A percentile compares a stretch with the other conserved stretches of the same genome.
phyloP scores from a whole-genome alignment of 73 alveolate species.

The Tetrahymena borealis region DNA sequence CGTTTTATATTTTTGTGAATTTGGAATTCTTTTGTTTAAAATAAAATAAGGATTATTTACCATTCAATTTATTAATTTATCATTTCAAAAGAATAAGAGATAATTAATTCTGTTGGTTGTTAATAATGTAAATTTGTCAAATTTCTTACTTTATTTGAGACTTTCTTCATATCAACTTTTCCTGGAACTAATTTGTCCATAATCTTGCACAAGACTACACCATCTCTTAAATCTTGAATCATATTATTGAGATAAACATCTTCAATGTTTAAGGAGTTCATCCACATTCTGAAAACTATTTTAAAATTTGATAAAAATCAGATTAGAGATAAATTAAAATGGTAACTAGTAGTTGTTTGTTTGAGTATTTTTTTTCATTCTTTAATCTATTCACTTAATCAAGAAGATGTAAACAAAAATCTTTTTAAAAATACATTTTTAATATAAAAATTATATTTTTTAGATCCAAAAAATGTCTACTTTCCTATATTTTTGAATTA shows the following conservation, averaged over 20 bases:
- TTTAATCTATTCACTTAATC: too few species aligned
- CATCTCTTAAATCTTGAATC: slow-evolving; percentile 87
- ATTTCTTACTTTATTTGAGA: slow-evolving; percentile 59
- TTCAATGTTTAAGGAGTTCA: slow-evolving; percentile 79
- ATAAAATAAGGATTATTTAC: background rate
- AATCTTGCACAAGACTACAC: slow-evolving; percentile 71
- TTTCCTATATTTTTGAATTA: too few species aligned
- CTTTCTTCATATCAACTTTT: slow-evolving; percentile 79
- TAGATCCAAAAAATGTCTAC: too few species aligned
- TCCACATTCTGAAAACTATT: slow-evolving; percentile 87
- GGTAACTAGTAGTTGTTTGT: too few species aligned
- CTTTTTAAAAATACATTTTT: too few species aligned
- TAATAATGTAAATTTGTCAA: too few species aligned
- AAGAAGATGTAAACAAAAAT: too few species aligned
- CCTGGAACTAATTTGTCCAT: slow-evolving; percentile 84
- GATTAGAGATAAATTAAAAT: background rate
- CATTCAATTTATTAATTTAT: slow-evolving; percentile 32
- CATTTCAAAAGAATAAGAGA: slow-evolving; percentile 40
- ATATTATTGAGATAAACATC: slow-evolving; percentile 73
- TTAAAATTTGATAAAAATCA: background rate
- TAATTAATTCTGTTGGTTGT: too few species aligned
- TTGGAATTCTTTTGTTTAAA: slow-evolving; percentile 7
- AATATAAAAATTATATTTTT: too few species aligned
- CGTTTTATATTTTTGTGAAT: slow-evolving; percentile 53
- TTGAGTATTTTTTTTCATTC: too few species aligned